These are phyloP conservation scores for Xylogone sp. DNA, from an alignment of 2,329 filamentous ascomycete species.

Conservation along the genomic window DNA sequence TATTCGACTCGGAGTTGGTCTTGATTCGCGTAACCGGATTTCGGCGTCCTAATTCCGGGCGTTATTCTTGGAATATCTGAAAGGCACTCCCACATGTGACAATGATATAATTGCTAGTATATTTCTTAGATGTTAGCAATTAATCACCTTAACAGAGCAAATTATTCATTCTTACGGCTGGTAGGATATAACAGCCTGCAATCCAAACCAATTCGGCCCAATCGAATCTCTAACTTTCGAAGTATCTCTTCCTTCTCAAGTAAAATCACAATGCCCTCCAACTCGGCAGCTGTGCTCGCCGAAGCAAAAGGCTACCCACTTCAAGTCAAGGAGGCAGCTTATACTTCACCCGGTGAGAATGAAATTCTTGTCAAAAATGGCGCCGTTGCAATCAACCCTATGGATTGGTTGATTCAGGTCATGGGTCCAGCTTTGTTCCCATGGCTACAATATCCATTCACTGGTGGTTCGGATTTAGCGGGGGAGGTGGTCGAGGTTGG, in stretches of 20 bases:
- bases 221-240: too few relatives aligned
- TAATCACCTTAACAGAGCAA: too few relatives aligned
- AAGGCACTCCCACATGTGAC: too few relatives aligned
- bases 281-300: constrained; percentile 15
- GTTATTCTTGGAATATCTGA: too few relatives aligned
- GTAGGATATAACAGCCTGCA: too few relatives aligned
- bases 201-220: too few relatives aligned
- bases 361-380: constrained; percentile 36
- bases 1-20: too few relatives aligned
- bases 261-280: constrained; percentile 3
- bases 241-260: neutral
- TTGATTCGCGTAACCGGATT: too few relatives aligned
- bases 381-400: constrained; percentile 37
- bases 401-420: constrained; percentile 30
- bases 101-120: too few relatives aligned
- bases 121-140: too few relatives aligned
- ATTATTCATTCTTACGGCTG: too few relatives aligned
- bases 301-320: constrained; percentile 27
- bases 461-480: constrained; percentile 9
- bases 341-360: constrained; percentile 28
- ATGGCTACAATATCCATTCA: constrained; percentile 13
- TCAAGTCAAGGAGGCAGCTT: constrained; percentile 31
- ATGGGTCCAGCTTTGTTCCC: constrained; percentile 37
- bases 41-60: too few relatives aligned
- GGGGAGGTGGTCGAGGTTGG: constrained; percentile 13